Evolutionary conservation across 208 protist genomes (phyloP).

Genomic region (Lotmaria passim): DNA sequence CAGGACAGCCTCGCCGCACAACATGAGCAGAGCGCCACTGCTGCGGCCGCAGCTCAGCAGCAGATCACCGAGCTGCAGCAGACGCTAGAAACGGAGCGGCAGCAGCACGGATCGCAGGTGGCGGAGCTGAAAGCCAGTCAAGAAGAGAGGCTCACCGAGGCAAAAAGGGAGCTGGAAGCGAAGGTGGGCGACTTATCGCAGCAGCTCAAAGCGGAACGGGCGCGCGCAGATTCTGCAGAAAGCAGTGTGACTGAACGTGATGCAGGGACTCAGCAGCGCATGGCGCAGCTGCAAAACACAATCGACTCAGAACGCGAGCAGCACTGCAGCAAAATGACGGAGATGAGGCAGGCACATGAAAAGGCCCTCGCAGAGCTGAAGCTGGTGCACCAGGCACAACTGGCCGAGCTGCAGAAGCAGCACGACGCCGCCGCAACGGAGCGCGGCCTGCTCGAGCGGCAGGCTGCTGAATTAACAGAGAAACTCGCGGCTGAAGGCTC

Average conservation of each 20-base stretch:
- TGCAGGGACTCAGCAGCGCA: background rate
- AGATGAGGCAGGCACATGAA: background rate
- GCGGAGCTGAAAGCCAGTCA: too few relatives aligned
- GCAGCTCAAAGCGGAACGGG: background rate
- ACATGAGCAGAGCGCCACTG: constrained; percentile 14
- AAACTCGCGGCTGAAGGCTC: constrained; percentile 11
- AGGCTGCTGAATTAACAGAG: constrained; percentile 11
- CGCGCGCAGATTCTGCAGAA: constrained; percentile 6
- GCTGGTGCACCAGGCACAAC: background rate
- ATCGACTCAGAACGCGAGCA: background rate
- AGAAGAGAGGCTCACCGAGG: too few relatives aligned
- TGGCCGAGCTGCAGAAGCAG: constrained; percentile 10
- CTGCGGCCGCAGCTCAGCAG: too few relatives aligned
- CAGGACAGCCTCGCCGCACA: background rate
- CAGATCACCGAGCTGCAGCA: constrained; percentile 9
- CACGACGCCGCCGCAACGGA: constrained; percentile 3
- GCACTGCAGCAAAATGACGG: constrained; percentile 8
- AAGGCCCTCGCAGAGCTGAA: background rate
- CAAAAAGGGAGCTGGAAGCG: too few relatives aligned
- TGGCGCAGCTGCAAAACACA: background rate
- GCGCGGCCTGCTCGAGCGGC: constrained; percentile 8
- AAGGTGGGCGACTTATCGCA: too few relatives aligned
- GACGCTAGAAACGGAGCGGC: background rate
- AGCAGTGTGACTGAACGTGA: constrained; percentile 11
- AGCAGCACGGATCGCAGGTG: constrained; percentile 6